These are phyloP conservation scores for Pythium folliculosum DNA, from an alignment of 352 stramenopile genomes.

Conservation along the genomic window DNA sequence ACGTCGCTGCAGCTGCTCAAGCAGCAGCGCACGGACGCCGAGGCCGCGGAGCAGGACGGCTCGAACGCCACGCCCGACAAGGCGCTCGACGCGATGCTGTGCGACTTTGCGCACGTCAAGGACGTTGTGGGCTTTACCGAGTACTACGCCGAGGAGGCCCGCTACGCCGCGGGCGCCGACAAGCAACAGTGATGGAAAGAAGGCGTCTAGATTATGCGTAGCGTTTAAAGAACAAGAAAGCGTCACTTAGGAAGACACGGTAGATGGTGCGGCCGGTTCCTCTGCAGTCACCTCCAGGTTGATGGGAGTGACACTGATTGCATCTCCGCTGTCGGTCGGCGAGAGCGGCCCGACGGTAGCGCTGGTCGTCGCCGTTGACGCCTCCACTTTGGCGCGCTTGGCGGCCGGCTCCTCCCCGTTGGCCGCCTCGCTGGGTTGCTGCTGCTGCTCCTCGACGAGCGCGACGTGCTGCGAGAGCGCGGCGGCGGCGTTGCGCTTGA, in stretches of 20 bases:
- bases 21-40: slow-evolving; percentile 34
- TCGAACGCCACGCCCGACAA: slow-evolving; percentile 40
- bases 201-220: too few relatives aligned
- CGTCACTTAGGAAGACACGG: too few relatives aligned
- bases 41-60: slow-evolving; percentile 13
- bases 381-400: slow-evolving; percentile 8
- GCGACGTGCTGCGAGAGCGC: slow-evolving; percentile 59
- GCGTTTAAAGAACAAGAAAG: too few relatives aligned
- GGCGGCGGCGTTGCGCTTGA: slow-evolving; percentile 46
- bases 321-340: slow-evolving; percentile 4
- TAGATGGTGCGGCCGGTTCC: too few relatives aligned
- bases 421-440: background rate
- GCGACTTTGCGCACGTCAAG: slow-evolving; percentile 90
- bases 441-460: slow-evolving; percentile 7
- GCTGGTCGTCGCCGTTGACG: background rate
- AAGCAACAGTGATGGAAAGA: background rate
- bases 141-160: slow-evolving; percentile 88
- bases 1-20: slow-evolving; percentile 84
- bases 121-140: slow-evolving; percentile 93
- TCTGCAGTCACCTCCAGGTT: background rate
- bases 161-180: slow-evolving; percentile 30
- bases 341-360: too few relatives aligned
- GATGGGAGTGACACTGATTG: background rate
- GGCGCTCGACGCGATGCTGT: slow-evolving; percentile 83
- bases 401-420: background rate